Evolutionary conservation across 345 rosid genomes (phyloP).

Genomic region (Euphorbia lathyris): DNA sequence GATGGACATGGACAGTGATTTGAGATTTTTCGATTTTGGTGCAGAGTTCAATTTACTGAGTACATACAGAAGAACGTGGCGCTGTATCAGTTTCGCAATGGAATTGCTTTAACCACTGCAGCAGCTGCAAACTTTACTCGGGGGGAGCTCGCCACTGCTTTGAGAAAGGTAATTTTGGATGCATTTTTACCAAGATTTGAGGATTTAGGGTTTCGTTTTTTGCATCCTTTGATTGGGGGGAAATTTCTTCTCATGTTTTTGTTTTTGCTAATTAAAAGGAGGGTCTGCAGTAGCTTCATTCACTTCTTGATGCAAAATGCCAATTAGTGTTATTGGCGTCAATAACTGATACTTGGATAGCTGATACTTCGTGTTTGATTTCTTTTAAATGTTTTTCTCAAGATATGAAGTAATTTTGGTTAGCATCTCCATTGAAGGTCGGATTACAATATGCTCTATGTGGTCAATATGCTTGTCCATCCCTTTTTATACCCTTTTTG

Average conservation of each 20-base stretch:
- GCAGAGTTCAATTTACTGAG: conserved; percentile 95
- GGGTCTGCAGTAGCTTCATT: neutral
- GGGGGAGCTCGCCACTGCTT: conserved; percentile 93
- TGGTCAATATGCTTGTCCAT: neutral
- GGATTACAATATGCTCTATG: neutral
- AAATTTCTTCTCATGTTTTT: neutral
- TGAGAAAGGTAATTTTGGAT: conserved; percentile 63
- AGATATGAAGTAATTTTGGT: neutral
- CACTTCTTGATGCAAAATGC: neutral
- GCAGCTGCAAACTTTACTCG: conserved; percentile 92
- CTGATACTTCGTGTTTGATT: too few species aligned
- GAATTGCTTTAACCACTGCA: conserved; percentile 85
- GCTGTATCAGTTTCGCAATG: conserved; percentile 84
- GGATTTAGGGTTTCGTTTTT: neutral
- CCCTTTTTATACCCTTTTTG: neutral
- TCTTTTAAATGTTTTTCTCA: neutral
- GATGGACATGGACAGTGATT: neutral
- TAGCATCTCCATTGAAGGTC: neutral
- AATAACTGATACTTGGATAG: too few species aligned
- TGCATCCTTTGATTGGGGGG: neutral
- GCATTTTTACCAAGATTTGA: neutral
- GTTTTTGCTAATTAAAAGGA: neutral
- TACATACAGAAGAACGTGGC: conserved; percentile 94
- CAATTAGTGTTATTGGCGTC: too few species aligned
- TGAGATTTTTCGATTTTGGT: neutral